Base-by-base conservation (phyloP, 23 red algal species). In the Pyropia yezoensis region DNA sequence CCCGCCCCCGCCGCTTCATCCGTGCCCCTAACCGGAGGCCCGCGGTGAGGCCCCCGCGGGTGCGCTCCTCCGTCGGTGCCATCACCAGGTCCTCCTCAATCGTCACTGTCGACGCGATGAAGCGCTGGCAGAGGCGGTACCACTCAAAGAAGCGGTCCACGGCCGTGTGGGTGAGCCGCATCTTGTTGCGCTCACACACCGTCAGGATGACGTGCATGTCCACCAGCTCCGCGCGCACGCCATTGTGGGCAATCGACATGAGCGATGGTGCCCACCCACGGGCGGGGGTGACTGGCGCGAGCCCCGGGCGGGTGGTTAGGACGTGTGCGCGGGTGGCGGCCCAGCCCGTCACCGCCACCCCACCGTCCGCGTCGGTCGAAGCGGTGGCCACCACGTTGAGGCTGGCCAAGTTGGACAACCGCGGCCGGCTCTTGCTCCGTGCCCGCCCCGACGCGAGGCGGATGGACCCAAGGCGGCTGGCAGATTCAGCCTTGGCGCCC, bases 101-200 rank as follows among this genome's bases (percentile, higher is more conserved):
- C 20, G 72, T 50, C 55, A 88, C 53, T 24, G 69, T 77, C 53
- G 71, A 56, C 59, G 76, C 83, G 4, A 88, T 26, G 59, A 78
- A 88, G 47, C 66, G 16, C 3, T 61, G 52, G 59, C 76, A 88
- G 27, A 79, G 28, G 33, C 73, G 73, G 33, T 77, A 66, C 83
- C 83, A 88, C 27, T 78, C 64, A 23, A 88, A 88, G 65, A 88
- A 88, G 1, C 73, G 65, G 26, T 88, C 73, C 21, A 88, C 74
- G 6, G 63, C 71, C 8, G 49, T 54, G 54, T 88, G 83, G 4
- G 83, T 73, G 49, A 88, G 54, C 59, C 61, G 70, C 27, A 52
- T 52, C 25, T 66, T 57, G 67, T 79, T 70, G 25, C 77, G 57
- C n/a, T 71, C 61, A 63, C 76, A 77, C 14, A 73, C 49, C 15